phyloP scores from a whole-genome alignment of 2,329 filamentous ascomycete species.

The Trichophyton mentagrophytes region DNA sequence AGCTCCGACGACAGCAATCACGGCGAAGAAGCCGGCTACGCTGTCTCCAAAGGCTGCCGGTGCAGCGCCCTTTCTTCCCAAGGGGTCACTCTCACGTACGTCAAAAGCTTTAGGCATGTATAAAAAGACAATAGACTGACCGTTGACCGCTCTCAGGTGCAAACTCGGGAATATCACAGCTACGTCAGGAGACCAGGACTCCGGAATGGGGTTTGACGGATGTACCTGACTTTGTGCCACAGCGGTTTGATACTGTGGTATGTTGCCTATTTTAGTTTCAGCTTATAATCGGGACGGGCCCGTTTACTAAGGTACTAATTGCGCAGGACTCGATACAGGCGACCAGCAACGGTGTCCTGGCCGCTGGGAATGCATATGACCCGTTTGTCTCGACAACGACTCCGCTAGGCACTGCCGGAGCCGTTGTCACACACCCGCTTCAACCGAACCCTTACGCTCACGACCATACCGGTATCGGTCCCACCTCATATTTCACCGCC shows the following conservation, averaged over 20 bases:
- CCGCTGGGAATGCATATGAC: slow-evolving; percentile 44
- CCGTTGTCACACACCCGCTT: slow-evolving; percentile 27
- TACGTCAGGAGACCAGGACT: slow-evolving; percentile 28
- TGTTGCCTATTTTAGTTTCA: slow-evolving; percentile 14
- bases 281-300: neutral
- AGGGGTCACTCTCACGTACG: slow-evolving; percentile 26
- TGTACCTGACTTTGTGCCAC: slow-evolving; percentile 41
- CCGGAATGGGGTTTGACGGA: slow-evolving; percentile 36
- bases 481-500: slow-evolving; percentile 53
- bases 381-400: slow-evolving; percentile 51
- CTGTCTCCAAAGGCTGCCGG: slow-evolving; percentile 86
- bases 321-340: slow-evolving; percentile 26
- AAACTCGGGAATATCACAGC: slow-evolving; percentile 9
- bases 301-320: neutral
- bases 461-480: slow-evolving; percentile 48
- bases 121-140: neutral
- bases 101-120: neutral
- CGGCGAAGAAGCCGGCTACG: slow-evolving; percentile 29
- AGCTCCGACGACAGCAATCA: slow-evolving; percentile 46
- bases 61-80: slow-evolving; percentile 50
- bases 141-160: slow-evolving; percentile 6
- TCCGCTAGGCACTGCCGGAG: slow-evolving; percentile 37
- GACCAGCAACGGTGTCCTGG: slow-evolving; percentile 40
- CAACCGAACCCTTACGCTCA: slow-evolving; percentile 67
- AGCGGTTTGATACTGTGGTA: slow-evolving; percentile 38